Base-by-base conservation (phyloP, 2,329 filamentous ascomycete species). In the Penicillium sp. region DNA sequence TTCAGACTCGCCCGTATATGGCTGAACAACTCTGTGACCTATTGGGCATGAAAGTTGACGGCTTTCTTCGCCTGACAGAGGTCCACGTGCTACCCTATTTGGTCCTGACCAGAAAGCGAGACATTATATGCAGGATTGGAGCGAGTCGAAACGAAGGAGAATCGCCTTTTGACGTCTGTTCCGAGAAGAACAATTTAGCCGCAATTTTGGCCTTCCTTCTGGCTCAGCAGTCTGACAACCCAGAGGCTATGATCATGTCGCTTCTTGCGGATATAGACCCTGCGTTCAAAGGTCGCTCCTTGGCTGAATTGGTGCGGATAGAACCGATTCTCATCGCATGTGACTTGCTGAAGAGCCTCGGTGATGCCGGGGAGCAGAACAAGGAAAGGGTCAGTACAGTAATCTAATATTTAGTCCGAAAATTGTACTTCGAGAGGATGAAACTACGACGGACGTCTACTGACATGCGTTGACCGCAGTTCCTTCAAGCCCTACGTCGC, bases 41-140 rank as follows among this genome's bases (percentile, higher is more conserved):
- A 33, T 81, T 97, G 39, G 87, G 88, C 53, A 88, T 92, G 69
- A 89, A 86, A 40, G 84, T 96, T 9, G 82, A 87, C 44, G 87
- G 90, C 54, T 87, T 98, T 46, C 81, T 97, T 10, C 76, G 89
- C 14, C 76, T 89, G 18, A 90, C 94, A 9, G 92, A 97, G 72
- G 83, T 86, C 14, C 86, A 95, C 67, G 93, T 93, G 7, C 76
- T 99, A 9, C 95, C 96, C 1, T 92, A 91, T 77, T 82, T 99
- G 18, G 90, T 99, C 2, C 79, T 96, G 40, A 88, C 86, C 43
- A 89, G 89, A 70, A 89, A 89, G 67, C 83, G 83, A 58, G 91
- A 96, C 58, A 84, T 96, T 16, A 88, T 99, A 41, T 84, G 89
- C 66, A 89, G 88, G 62, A 91, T 99, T 65, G 90, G 92, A 0